These are phyloP conservation scores for Pisolithus microcarpus DNA, from an alignment of 768 basidiomycete genomes.

Conservation along the genomic window DNA sequence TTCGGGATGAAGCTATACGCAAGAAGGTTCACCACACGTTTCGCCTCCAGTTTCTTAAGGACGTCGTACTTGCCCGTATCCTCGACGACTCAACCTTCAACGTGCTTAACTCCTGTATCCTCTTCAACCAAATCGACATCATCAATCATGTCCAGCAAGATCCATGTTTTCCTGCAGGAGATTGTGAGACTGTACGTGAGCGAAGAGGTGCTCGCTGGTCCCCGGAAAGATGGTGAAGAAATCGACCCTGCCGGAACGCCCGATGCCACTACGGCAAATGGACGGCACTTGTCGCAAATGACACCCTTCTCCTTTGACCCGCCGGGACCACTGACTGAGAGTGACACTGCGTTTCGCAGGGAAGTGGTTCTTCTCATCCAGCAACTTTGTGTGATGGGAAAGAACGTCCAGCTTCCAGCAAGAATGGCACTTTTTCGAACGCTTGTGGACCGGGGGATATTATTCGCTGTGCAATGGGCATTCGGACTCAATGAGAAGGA, in stretches of 20 bases:
- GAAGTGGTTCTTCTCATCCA: constrained; percentile 86
- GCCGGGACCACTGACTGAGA: constrained; percentile 47
- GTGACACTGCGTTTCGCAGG: constrained; percentile 50
- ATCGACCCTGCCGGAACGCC: constrained; percentile 33
- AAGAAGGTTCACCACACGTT: constrained; percentile 96
- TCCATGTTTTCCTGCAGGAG: constrained; percentile 62
- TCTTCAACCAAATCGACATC: constrained; percentile 99
- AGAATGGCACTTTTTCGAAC: constrained; percentile 81
- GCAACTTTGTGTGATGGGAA: constrained; percentile 91
- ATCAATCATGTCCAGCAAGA: constrained; percentile 84
- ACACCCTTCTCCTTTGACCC: constrained; percentile 48
- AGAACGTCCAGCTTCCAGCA: constrained; percentile 87
- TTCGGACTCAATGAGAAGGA: constrained; percentile 61
- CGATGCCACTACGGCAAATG: constrained; percentile 30
- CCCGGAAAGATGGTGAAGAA: constrained; percentile 26
- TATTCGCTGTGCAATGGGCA: constrained; percentile 92
- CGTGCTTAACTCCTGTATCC: constrained; percentile 93
- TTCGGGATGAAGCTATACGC: constrained; percentile 67
- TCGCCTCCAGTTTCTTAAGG: constrained; percentile 94
- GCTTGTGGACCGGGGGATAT: constrained; percentile 80
- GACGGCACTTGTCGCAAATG: constrained; percentile 19
- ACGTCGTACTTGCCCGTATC: constrained; percentile 91
- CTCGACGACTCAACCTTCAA: constrained; percentile 97
- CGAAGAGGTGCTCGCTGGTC: constrained; percentile 52
- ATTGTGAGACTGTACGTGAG: constrained; percentile 73